Evolutionary conservation across 768 basidiomycete species (phyloP), one percentile per base, ranked within the genome.

Genomic region (Paxillus ammoniavirescens): DNA sequence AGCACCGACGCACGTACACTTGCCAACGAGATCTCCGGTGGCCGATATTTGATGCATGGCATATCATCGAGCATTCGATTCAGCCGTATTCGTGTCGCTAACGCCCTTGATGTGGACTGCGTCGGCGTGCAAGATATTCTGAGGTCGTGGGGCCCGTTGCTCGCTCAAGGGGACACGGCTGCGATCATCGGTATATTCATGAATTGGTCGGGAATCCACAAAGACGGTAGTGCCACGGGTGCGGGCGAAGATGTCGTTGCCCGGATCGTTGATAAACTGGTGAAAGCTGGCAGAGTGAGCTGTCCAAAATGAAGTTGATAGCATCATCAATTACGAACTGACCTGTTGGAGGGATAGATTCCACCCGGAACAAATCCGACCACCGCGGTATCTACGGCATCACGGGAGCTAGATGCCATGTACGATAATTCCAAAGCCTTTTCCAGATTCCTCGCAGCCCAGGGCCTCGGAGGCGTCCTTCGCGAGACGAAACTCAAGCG

Each of bases 41-140:
- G 66, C 28, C 10, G 42, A 1, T 59, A 67, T 21, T 41, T 61
- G 5, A 33, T 21, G n/a, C 59, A 56, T 10, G 65, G 67, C 21
- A 48, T 74, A 10, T 63, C 69, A 5, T 43, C 65, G 1, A 58
- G 65, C 3, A 54, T 60, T 8, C 57, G 59, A 18, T 81, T 80
- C 50, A 73, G 80, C 59, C 72, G 80, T 3, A 70, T 81, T 43
- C 68, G 76, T 33, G 70, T 77, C 7, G 77, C 72, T 1, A 75
- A 76, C 50, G 66, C 72, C 6, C 21, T 73, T 12, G 73, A 77
- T 51, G 28, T n/a, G 1, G 65, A 73, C 33, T 68, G 69, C 17
- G 64, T 62, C 21, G 70, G 70, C 8, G 54, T 74, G 9, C 51
- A 49, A 15, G 54, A 55, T 2, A 61, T 72, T 28, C 58, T 80